Percentiles rank a stretch among this genome's conserved stretches.
Conservation (phyloP, 1,284 basidiomycete species). For the Moesziomyces antarcticus region DNA sequence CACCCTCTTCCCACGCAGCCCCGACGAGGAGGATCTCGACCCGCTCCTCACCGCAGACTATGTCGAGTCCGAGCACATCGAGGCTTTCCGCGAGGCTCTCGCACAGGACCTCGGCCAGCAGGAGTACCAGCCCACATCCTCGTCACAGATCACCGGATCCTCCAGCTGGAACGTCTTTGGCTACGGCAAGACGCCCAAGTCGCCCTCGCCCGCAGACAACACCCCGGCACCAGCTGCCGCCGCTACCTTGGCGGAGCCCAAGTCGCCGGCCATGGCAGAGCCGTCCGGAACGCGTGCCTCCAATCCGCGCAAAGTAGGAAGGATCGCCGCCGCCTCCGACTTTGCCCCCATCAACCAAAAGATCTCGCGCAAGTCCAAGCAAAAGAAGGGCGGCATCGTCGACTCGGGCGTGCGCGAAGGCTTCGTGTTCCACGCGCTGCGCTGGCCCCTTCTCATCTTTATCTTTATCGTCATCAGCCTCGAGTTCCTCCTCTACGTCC, state of each 20-base stretch:
- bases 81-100: constrained; percentile 58
- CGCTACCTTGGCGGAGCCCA: constrained; percentile 11
- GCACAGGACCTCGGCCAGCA: constrained; percentile 56
- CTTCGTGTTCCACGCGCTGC: constrained; percentile 55
- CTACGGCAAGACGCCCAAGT: constrained; percentile 26
- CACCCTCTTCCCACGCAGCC: constrained; percentile 23
- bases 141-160: constrained; percentile 37
- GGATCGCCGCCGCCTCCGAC: constrained; percentile 61
- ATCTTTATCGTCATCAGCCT: constrained; percentile 85
- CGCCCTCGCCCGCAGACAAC: constrained; percentile 27
- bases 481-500: constrained; percentile 85
- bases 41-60: constrained; percentile 56
- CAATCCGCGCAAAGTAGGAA: constrained; percentile 51
- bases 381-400: constrained; percentile 20
- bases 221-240: constrained; percentile 11
- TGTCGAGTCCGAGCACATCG: constrained; percentile 47
- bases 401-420: constrained; percentile 61
- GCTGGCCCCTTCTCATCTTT: constrained; percentile 71
- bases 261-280: constrained; percentile 25
- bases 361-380: constrained; percentile 24
- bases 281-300: constrained; percentile 35
- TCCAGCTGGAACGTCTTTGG: constrained; percentile 44
- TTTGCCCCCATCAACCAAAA: constrained; percentile 66
- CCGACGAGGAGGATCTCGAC: constrained; percentile 34
- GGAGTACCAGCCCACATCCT: constrained; percentile 42